These are phyloP conservation scores for Termitomyces sp. DNA, from an alignment of 768 basidiomycete genomes.

Conservation along the genomic window DNA sequence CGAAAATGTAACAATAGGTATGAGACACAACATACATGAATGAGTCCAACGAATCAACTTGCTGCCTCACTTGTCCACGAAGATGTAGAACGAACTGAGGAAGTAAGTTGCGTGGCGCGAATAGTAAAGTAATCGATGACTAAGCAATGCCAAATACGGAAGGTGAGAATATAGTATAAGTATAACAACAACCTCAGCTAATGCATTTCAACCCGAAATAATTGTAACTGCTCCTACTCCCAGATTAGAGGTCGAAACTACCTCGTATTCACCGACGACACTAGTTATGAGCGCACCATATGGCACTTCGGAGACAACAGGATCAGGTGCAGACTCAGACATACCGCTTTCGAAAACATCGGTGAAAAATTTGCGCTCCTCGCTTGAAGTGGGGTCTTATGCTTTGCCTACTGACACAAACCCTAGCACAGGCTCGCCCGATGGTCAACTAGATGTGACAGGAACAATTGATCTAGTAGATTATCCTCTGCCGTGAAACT, in stretches of 20 bases:
- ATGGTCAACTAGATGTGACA: not conserved
- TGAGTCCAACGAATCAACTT: too few species aligned
- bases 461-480: not conserved
- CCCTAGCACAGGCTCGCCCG: not conserved
- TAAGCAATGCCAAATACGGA: too few species aligned
- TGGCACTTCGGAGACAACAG: not conserved
- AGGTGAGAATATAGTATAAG: too few species aligned
- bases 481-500: not conserved
- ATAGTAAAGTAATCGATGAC: too few species aligned
- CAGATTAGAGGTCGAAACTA: not conserved
- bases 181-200: not conserved
- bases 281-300: not conserved
- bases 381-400: not conserved
- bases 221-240: not conserved
- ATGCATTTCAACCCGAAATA: not conserved
- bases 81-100: too few species aligned
- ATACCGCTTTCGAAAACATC: not conserved
- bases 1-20: too few species aligned
- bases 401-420: not conserved
- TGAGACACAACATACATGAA: too few species aligned
- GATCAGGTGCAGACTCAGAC: not conserved
- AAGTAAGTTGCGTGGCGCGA: too few species aligned
- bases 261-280: not conserved
- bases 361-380: not conserved
- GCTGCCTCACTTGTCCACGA: too few species aligned